Conservation (phyloP, 2,329 filamentous ascomycete genomes). For the Pyrenophora graminea region DNA sequence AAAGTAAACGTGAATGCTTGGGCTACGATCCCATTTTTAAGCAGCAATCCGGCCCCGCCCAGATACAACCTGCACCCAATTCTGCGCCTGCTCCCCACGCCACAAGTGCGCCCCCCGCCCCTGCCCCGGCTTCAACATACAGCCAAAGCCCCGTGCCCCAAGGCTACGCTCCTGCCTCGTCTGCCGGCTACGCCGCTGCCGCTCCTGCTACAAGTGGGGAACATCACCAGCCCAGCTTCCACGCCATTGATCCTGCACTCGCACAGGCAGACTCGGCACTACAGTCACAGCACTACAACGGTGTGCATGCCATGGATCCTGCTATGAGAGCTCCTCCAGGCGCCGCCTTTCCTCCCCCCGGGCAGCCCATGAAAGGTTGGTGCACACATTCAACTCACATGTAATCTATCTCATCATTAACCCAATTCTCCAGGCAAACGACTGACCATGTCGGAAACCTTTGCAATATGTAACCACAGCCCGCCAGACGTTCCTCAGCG, state of each 20-base stretch:
- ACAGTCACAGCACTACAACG: conserved; percentile 42
- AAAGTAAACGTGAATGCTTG: conserved; percentile 83
- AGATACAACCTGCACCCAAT: conserved; percentile 72
- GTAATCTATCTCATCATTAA: conserved; percentile 7
- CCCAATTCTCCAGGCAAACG: conserved; percentile 38
- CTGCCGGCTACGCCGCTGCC: conserved; percentile 46
- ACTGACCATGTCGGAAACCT: conserved; percentile 40
- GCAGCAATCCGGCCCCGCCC: conserved; percentile 68
- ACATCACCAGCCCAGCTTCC: conserved; percentile 55
- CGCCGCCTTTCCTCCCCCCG: conserved; percentile 20
- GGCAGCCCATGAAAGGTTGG: conserved; percentile 38
- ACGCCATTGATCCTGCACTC: conserved; percentile 70
- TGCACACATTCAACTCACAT: not conserved
- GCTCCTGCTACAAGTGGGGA: conserved; percentile 41
- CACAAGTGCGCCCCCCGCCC: conserved; percentile 34
- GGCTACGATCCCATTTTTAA: conserved; percentile 90
- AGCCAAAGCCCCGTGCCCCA: conserved; percentile 47
- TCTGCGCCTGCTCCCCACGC: conserved; percentile 44
- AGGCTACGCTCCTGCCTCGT: conserved; percentile 51
- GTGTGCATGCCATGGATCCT: conserved; percentile 39
- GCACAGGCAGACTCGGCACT: conserved; percentile 47
- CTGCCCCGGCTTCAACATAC: conserved; percentile 42
- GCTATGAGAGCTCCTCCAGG: conserved; percentile 34
- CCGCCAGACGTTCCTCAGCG: conserved; percentile 43
- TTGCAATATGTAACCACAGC: conserved; percentile 41